phyloP scores from a whole-genome alignment of 2,329 filamentous ascomycete species.

The Neopestalotiopsis sp. region DNA sequence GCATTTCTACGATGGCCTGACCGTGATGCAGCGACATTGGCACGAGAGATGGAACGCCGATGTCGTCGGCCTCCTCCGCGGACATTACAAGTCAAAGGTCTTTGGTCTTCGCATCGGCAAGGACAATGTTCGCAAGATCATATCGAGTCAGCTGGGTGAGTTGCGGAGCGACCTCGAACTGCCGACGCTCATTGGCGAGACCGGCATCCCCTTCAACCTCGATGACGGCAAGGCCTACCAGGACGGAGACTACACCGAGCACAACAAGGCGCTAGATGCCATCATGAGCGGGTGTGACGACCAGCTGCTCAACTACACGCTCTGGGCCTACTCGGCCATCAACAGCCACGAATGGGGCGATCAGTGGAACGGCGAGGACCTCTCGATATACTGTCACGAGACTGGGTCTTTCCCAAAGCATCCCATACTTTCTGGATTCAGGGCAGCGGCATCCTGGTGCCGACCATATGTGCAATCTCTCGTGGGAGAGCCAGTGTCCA shows the following conservation, averaged over 20 bases:
- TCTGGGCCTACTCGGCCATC: constrained; percentile 27
- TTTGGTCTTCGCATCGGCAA: constrained; percentile 26
- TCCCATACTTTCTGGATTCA: constrained; percentile 19
- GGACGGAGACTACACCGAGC: constrained; percentile 27
- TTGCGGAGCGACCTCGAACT: constrained; percentile 23
- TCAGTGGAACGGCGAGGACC: constrained; percentile 31
- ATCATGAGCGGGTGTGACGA: constrained; percentile 26
- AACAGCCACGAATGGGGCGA: constrained; percentile 32
- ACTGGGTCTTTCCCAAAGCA: constrained; percentile 27
- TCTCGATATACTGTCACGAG: constrained; percentile 28
- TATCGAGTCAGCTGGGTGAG: constrained; percentile 26
- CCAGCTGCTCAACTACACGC: constrained; percentile 26
- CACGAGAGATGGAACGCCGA: constrained; percentile 31
- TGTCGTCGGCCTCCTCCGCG: constrained; percentile 28
- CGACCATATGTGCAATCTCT: constrained; percentile 25
- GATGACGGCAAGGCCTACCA: constrained; percentile 26
- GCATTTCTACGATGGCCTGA: constrained; percentile 32
- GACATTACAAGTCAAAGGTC: constrained; percentile 25
- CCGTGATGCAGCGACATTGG: constrained; percentile 30
- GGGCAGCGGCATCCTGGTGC: constrained; percentile 27
- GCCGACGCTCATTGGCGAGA: constrained; percentile 28
- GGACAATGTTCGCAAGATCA: constrained; percentile 23
- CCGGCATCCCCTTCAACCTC: constrained; percentile 29
- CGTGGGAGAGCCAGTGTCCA: constrained; percentile 13
- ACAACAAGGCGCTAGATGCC: constrained; percentile 29